Evolutionary conservation across 1,139 yeast species (phyloP).

Genomic region (Hyphopichia fennica): DNA sequence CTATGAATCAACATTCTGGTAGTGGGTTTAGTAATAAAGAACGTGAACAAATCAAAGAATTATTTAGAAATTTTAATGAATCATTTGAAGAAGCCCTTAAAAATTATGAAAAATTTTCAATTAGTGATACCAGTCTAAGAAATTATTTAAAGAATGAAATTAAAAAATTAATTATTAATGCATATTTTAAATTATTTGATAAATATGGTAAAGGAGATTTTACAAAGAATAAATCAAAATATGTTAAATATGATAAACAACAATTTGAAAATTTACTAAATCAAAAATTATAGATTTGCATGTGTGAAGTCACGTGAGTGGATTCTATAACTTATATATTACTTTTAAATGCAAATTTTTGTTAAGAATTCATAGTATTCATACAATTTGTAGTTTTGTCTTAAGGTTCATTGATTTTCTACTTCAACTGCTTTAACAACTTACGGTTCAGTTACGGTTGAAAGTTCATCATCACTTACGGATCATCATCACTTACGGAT

Average conservation of each 20-base stretch:
- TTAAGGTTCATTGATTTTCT: too few species aligned
- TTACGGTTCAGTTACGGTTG: too few species aligned
- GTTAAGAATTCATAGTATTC: too few species aligned
- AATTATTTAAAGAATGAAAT: conserved; percentile 65
- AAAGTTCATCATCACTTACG: too few species aligned
- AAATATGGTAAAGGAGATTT: conserved; percentile 70
- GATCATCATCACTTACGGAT: too few species aligned
- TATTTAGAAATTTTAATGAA: conserved; percentile 76
- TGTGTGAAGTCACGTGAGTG: too few species aligned
- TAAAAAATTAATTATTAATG: conserved; percentile 68
- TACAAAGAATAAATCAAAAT: conserved; percentile 69
- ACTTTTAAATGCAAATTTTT: too few species aligned
- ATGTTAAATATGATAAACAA: conserved; percentile 67
- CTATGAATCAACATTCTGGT: conserved; percentile 24
- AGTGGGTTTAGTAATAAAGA: conserved; percentile 60
- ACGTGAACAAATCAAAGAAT: conserved; percentile 80
- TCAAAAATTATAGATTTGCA: conserved; percentile 31
- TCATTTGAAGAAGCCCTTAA: conserved; percentile 76
- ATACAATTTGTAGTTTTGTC: too few species aligned
- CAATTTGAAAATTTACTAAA: conserved; percentile 54
- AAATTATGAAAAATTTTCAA: conserved; percentile 61
- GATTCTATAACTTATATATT: too few species aligned
- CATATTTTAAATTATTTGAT: conserved; percentile 82
- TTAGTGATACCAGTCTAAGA: conserved; percentile 67
- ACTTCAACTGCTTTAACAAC: too few species aligned